Base-by-base conservation (phyloP, 129 eudicot species). In the Daucus carota region DNA sequence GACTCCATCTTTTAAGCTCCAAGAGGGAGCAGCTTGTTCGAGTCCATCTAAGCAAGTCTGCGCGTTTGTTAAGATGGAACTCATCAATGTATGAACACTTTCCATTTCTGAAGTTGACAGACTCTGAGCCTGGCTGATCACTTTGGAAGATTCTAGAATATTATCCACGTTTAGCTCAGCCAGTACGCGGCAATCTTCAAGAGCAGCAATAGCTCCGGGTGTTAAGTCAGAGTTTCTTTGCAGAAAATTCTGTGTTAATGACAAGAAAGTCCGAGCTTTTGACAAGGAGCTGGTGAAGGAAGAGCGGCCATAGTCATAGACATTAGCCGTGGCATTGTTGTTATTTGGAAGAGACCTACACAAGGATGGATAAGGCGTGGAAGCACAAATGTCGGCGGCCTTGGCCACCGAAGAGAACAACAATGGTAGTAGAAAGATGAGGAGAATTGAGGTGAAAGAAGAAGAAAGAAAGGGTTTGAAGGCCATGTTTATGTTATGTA, bases 11-110 rank as follows among this genome's bases (percentile, higher is more conserved):
- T 73, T 77, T 1, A 65, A 54, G 77, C 62, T 77, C 76, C 81
- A 75, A 8, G 86, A 50, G 6, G 79, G 77, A 1, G 86, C 83
- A 29, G 75, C 68, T 34, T 78, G 32, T 26, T 82, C 72, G 8
- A 90, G 75, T 41, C 92, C 87, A 18, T 87, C 90, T 1, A 80
- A 71, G 75, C 96, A 90, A 22, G 96, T 90, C 52, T 90, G 78
- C 7, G 81, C 73, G 73, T 90, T 82, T 47, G 96, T 87, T 26
- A 87, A 29, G 8, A 75, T 36, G 24, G 92, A 88, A 70, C 96
- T 90, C 18, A 90, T 85, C 43, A 78, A 33, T 11, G 92, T 85
- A 72, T 78, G 83, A 24, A 72, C 57, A 63, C 84, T 81, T 15
- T 82, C 88, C 0, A 81, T 77, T 42, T 66, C 42, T 4, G 48